These are phyloP conservation scores for Clonostachys chloroleuca DNA, from an alignment of 2,329 filamentous ascomycete genomes.

Conservation along the genomic window DNA sequence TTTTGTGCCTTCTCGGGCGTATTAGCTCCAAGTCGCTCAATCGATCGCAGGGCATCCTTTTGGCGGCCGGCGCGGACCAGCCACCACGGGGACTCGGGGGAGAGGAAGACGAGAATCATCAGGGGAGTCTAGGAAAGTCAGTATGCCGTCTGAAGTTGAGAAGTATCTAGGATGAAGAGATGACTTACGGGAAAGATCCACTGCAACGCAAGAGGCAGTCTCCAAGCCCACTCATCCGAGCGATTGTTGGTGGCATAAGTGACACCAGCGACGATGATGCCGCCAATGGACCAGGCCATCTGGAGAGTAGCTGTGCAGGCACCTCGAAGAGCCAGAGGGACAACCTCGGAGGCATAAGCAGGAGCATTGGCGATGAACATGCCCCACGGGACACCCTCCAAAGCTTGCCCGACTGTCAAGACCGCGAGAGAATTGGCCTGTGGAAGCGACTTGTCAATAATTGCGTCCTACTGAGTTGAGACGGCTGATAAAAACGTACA, in stretches of 20 bases:
- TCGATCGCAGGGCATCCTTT: conserved; percentile 26
- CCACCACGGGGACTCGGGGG: conserved; percentile 39
- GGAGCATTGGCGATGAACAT: conserved; percentile 42
- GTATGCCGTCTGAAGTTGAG: too few relatives aligned
- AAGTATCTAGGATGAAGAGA: conserved; percentile 18
- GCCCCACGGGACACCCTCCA: conserved; percentile 38
- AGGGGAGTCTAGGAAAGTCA: conserved; percentile 8
- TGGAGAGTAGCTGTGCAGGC: conserved; percentile 37
- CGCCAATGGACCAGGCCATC: conserved; percentile 22
- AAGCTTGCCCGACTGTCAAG: conserved; percentile 38
- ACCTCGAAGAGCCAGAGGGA: conserved; percentile 35
- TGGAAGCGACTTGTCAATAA: conserved; percentile 3
- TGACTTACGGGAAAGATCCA: conserved; percentile 35
- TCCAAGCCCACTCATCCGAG: conserved; percentile 31
- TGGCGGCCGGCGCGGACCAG: conserved; percentile 28
- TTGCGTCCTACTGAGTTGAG: background rate
- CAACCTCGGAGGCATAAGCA: conserved; percentile 43
- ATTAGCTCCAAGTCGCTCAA: conserved; percentile 33
- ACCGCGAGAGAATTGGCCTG: conserved; percentile 10
- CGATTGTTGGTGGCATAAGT: conserved; percentile 25
- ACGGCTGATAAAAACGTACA: conserved; percentile 19
- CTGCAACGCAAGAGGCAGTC: conserved; percentile 35
- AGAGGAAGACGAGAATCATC: conserved; percentile 24
- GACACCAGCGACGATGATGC: conserved; percentile 31
- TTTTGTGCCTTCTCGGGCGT: conserved; percentile 26